These are phyloP conservation scores for Nicotiana sylvestris DNA, from an alignment of 257 asterid species.

Conservation along the genomic window DNA sequence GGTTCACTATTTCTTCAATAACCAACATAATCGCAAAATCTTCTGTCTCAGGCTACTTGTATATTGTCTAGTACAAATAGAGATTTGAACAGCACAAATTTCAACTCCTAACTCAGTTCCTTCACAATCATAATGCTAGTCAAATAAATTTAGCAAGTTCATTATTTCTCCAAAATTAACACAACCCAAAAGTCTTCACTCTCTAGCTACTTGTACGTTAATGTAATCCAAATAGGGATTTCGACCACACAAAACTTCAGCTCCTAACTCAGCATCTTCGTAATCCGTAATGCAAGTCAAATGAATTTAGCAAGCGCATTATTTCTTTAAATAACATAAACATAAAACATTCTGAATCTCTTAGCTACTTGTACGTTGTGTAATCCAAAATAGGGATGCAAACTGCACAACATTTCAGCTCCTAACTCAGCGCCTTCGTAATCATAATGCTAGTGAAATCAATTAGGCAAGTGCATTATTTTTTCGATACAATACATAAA, in stretches of 20 bases:
- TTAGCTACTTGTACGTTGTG: background rate
- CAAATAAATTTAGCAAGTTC: background rate
- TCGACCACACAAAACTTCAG: background rate
- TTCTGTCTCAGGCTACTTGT: background rate
- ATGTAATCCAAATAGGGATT: background rate
- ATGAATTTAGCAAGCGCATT: background rate
- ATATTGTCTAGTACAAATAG: background rate
- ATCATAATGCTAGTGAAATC: background rate
- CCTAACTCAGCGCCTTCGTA: background rate
- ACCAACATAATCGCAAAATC: background rate
- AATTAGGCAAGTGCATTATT: background rate
- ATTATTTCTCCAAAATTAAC: background rate
- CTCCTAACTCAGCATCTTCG: background rate
- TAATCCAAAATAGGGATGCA: background rate
- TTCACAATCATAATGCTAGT: background rate
- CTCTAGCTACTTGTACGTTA: background rate
- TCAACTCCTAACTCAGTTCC: background rate
- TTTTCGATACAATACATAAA: background rate
- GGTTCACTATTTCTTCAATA: background rate
- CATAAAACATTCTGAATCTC: background rate
- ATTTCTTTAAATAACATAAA: too few relatives aligned
- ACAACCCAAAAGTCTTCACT: background rate
- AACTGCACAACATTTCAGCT: background rate
- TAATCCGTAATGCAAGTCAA: background rate
- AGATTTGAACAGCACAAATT: background rate